Conservation (phyloP, 305 asterid genomes). For the Fraxinus xanthoxyloides region DNA sequence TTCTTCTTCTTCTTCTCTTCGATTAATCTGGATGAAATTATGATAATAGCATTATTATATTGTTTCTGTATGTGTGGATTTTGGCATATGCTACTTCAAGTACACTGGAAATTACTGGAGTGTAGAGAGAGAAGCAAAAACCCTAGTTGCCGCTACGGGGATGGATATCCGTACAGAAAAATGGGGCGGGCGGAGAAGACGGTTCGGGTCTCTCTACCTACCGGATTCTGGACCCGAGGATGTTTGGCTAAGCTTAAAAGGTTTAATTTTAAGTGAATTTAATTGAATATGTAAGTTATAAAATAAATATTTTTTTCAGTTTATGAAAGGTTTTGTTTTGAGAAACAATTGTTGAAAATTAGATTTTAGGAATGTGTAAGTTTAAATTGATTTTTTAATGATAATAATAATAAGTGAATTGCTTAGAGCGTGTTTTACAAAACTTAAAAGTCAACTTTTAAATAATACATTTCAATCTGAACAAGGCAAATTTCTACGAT, state of each 20-base stretch:
- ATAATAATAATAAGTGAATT: too few species aligned
- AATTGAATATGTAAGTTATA: too few species aligned
- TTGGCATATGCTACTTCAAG: background rate
- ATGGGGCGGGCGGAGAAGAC: background rate
- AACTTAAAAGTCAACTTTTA: background rate
- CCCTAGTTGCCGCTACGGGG: background rate
- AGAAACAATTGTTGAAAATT: too few species aligned
- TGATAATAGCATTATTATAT: background rate
- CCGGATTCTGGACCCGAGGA: background rate
- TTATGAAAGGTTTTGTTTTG: too few species aligned
- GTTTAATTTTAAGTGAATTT: background rate
- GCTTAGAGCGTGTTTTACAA: background rate
- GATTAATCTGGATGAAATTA: background rate
- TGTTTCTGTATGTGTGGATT: background rate
- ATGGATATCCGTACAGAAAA: background rate
- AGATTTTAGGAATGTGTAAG: too few species aligned
- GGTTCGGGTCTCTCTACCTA: background rate
- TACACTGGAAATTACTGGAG: background rate
- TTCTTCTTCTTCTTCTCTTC: background rate
- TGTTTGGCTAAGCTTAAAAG: background rate
- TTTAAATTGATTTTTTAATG: too few species aligned
- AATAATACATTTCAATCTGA: background rate
- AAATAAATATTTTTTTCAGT: too few species aligned
- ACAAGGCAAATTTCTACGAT: too few species aligned
- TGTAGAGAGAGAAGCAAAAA: background rate